Evolutionary conservation across 148 eudicot species (phyloP).

Genomic region (Arctostaphylos glauca): DNA sequence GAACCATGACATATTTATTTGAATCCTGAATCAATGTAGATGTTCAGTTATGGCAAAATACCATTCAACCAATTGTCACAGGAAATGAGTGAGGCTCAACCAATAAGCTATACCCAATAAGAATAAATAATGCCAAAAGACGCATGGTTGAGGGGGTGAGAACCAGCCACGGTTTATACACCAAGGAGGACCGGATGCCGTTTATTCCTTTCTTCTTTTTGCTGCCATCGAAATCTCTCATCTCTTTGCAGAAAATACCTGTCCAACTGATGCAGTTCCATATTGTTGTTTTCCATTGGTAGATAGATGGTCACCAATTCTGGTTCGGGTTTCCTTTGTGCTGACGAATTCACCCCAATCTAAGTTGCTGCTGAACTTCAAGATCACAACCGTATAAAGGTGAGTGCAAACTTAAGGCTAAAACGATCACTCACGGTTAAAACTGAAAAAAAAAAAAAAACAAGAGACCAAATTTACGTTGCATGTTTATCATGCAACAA

Average conservation of each 20-base stretch:
- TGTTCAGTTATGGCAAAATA: too few species aligned
- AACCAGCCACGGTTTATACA: too few species aligned
- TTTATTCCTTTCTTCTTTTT: neutral
- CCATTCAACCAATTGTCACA: too few species aligned
- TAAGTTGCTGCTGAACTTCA: neutral
- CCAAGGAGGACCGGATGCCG: too few species aligned
- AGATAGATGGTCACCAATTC: neutral
- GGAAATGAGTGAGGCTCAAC: too few species aligned
- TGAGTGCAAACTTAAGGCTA: neutral
- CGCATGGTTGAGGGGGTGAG: too few species aligned
- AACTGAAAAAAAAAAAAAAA: neutral
- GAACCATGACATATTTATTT: too few species aligned
- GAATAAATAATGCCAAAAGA: too few species aligned
- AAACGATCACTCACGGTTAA: neutral
- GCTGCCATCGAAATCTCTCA: neutral
- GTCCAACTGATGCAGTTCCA: neutral
- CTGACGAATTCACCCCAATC: neutral
- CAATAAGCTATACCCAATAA: too few species aligned
- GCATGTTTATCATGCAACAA: neutral
- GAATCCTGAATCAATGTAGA: too few species aligned
- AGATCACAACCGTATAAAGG: neutral
- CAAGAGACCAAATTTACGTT: too few species aligned
- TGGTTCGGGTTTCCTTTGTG: neutral
- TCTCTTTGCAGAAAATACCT: neutral
- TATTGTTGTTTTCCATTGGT: neutral